Conservation (phyloP, 106 monocot species). For the Gastrodia elata region DNA sequence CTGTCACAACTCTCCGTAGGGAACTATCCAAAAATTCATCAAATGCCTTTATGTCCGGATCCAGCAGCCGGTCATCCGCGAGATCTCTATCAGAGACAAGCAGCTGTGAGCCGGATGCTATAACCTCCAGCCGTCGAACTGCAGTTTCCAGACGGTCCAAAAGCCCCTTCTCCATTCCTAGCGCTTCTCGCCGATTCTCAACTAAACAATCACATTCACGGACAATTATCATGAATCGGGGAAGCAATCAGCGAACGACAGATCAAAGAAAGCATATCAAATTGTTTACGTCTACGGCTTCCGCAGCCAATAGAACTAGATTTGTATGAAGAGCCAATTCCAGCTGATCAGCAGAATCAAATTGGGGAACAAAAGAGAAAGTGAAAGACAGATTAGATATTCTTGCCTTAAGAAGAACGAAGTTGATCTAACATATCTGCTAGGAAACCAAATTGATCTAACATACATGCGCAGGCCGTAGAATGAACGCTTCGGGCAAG, state of each 20-base stretch:
- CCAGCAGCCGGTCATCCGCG: constrained; percentile 14
- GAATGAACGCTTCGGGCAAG: neutral
- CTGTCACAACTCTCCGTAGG: constrained; percentile 19
- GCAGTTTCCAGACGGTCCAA: constrained; percentile 68
- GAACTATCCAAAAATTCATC: constrained; percentile 35
- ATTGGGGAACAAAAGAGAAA: neutral
- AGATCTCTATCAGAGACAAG: constrained; percentile 17
- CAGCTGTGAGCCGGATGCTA: constrained; percentile 22
- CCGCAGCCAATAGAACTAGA: neutral
- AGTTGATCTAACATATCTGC: neutral
- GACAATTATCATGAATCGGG: neutral
- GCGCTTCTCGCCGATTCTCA: neutral
- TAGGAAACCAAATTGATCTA: neutral
- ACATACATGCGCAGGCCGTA: neutral
- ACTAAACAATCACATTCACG: neutral
- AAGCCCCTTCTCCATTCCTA: constrained; percentile 59
- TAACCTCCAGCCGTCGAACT: constrained; percentile 63
- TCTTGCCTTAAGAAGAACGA: neutral
- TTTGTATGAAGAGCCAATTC: neutral
- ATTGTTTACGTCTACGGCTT: neutral
- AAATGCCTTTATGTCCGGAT: constrained; percentile 46
- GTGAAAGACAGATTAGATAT: neutral
- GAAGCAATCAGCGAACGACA: neutral
- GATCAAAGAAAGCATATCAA: neutral
- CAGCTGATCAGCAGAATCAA: neutral